Percentiles rank a stretch among this genome's conserved stretches.
Conservation (phyloP, 2,329 filamentous ascomycete genomes). For the Dactylellina haptotyla region DNA sequence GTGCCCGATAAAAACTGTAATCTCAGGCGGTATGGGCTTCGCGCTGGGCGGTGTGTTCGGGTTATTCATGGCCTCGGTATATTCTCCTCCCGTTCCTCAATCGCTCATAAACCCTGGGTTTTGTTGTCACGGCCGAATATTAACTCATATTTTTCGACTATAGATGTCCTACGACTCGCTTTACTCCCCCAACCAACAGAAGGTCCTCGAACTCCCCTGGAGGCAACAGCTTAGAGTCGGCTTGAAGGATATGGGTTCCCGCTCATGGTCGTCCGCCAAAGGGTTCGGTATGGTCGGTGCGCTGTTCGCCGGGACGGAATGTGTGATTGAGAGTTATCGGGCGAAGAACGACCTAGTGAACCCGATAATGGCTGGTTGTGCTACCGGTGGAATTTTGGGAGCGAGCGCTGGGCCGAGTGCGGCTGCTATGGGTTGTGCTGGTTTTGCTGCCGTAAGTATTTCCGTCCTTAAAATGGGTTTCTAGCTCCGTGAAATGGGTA, state of each 20-base stretch:
- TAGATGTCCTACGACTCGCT: constrained; percentile 96
- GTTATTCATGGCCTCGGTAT: constrained; percentile 95
- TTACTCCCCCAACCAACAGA: constrained; percentile 62
- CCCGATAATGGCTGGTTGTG: constrained; percentile 84
- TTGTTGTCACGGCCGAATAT: not conserved
- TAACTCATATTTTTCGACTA: constrained; percentile 14
- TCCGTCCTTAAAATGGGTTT: not conserved
- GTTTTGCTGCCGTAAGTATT: constrained; percentile 76
- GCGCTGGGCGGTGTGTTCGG: constrained; percentile 93
- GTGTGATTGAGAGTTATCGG: constrained; percentile 88
- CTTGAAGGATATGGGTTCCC: constrained; percentile 92
- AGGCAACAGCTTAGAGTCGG: constrained; percentile 84
- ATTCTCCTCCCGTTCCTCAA: constrained; percentile 58
- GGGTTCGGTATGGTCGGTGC: constrained; percentile 96
- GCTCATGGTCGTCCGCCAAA: constrained; percentile 84
- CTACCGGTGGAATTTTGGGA: constrained; percentile 89
- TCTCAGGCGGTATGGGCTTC: constrained; percentile 93
- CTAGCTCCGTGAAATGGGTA: constrained; percentile 68
- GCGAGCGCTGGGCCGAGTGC: constrained; percentile 89
- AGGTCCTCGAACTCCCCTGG: constrained; percentile 75
- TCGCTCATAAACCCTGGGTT: constrained; percentile 5
- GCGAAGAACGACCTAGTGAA: constrained; percentile 95
- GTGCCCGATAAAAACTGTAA: constrained; percentile 85
- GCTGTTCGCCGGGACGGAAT: constrained; percentile 91
- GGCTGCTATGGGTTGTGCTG: constrained; percentile 84